These are phyloP conservation scores for Penium margaritaceum DNA, from an alignment of 139 green algal species.

Conservation along the genomic window DNA sequence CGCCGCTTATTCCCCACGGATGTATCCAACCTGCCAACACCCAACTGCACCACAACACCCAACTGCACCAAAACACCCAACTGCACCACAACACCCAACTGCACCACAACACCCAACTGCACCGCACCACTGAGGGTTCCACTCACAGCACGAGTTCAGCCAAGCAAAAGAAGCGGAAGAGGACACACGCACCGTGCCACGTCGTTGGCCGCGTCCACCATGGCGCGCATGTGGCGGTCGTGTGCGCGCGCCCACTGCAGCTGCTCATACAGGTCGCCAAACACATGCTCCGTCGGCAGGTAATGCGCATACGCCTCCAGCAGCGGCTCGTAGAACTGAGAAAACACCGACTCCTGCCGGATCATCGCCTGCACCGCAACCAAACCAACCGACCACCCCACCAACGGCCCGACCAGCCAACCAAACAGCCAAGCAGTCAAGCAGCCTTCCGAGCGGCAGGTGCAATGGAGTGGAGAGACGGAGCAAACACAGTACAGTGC, in stretches of 20 bases:
- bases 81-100: no score
- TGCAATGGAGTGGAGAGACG: background rate
- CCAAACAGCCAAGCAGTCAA: background rate
- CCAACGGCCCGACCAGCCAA: background rate
- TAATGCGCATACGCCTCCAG: background rate
- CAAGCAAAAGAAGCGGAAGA: no score
- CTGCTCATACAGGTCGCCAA: constrained; percentile 2
- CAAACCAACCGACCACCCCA: background rate
- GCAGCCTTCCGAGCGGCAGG: background rate
- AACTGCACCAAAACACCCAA: no score
- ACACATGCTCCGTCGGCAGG: constrained; percentile 8
- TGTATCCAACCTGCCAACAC: no score
- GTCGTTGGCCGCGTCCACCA: constrained; percentile 4
- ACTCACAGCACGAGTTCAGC: no score
- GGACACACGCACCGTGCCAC: no score
- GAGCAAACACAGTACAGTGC: background rate
- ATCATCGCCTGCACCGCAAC: constrained; percentile 13
- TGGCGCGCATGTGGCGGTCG: background rate
- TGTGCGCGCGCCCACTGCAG: background rate
- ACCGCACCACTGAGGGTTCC: no score
- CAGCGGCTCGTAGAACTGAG: constrained; percentile 16
- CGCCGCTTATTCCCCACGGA: no score
- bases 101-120: no score
- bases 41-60: no score
- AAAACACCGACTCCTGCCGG: constrained; percentile 18